These are phyloP conservation scores for Microbotryum intermedium DNA, from an alignment of 1,284 basidiomycete species.

Conservation along the genomic window DNA sequence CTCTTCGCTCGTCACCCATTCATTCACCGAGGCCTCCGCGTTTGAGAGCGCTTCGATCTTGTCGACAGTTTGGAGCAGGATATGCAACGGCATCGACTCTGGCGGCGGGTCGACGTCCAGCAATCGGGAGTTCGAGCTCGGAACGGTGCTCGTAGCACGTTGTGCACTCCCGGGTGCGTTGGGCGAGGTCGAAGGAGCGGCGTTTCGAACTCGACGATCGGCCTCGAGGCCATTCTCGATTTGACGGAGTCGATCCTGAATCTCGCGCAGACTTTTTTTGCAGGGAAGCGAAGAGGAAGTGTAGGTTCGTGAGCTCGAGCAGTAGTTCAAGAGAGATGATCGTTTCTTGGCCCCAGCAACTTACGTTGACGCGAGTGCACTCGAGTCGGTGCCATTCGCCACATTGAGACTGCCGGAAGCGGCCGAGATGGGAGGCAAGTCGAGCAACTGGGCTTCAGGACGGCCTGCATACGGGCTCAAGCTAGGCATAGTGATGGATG, in stretches of 20 bases:
- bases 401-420: background rate
- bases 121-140: background rate
- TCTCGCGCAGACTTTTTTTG: conserved; percentile 11
- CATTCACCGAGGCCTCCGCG: background rate
- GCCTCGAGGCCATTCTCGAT: conserved; percentile 21
- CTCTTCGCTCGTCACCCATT: conserved; percentile 5
- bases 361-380: background rate
- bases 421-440: background rate
- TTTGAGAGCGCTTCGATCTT: background rate
- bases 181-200: background rate
- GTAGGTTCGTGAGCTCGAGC: background rate
- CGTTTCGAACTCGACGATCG: conserved; percentile 1
- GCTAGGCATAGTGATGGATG: background rate
- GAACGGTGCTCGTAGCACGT: background rate
- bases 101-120: conserved; percentile 13
- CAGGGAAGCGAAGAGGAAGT: background rate
- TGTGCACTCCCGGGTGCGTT: background rate
- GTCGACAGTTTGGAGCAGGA: conserved; percentile 9
- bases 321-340: too few relatives aligned
- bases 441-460: background rate
- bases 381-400: background rate
- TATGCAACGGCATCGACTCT: conserved; percentile 24
- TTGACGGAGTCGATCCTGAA: conserved; percentile 12
- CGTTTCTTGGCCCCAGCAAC: too few relatives aligned
- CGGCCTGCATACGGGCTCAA: background rate